Evolutionary conservation across 495 filamentous ascomycete species (phyloP), one percentile per base, ranked within the genome.

Genomic region (Barbatosphaeria neglecta): DNA sequence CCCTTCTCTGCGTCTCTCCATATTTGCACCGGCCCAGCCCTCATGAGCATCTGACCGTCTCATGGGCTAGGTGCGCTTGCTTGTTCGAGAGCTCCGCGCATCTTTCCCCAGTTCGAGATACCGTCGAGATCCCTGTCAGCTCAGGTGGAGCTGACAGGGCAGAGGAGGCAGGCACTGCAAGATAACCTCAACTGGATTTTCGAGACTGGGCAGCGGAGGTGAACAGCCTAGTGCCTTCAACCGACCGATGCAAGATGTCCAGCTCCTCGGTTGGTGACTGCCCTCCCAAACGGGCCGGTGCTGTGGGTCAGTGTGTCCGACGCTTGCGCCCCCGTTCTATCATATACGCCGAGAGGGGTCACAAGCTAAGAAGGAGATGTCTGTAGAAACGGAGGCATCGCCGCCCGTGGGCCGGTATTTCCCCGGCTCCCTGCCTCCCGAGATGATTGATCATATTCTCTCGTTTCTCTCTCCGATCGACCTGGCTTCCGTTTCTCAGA

Each of bases 371-470:
- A 42, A 27, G 40, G 23, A 18, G 51, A 23, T 37, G 35, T 22
- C 25, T 46, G n/a, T n/a, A 59, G 56, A 47, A 35, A 18, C 24
- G 33, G 31, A 53, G 50, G 6, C 43, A 45, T 13, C 28, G 16
- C 27, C 39, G 31, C 44, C 35, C 17, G 45, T 41, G n/a, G 39
- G 33, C 6, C 37, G 41, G 45, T 41, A 51, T 18, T 49, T 31
- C 15, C 45, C 83, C 3, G 52, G 67, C 22, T 51, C 63, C 23
- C 70, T 87, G 1, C 85, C 85, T 3, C 41, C 72, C 31, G 85
- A 89, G 52, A 59, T 88, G 2, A 64, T 86, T 24, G 66, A 77
- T 44, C 55, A 68, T 13, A 80, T 88, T 39, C 53, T 86, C 13
- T 70, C 70, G 18, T 78, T 77, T 51, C 70, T 89, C 11, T 61